phyloP scores from a whole-genome alignment of 2,329 filamentous ascomycete genomes.

The Endoconidiophora polonica region DNA sequence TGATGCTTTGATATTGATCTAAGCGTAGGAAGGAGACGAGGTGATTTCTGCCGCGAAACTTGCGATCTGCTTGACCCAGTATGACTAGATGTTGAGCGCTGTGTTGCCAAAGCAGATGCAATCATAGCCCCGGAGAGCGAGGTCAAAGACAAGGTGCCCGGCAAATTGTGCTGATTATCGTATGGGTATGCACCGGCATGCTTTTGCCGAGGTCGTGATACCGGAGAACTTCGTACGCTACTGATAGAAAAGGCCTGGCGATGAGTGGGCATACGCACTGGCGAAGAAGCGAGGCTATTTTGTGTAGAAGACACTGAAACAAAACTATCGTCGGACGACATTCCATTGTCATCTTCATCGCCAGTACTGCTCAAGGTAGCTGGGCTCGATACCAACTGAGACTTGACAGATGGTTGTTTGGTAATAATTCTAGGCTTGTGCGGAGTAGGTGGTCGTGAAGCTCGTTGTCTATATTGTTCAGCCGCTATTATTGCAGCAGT shows the following conservation, averaged over 20 bases:
- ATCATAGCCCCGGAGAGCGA: conserved; percentile 59
- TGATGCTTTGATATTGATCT: not conserved
- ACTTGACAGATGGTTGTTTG: conserved; percentile 12
- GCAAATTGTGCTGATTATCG: conserved; percentile 15
- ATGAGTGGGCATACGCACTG: conserved; percentile 18
- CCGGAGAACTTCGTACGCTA: conserved; percentile 6
- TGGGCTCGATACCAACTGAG: too few relatives aligned
- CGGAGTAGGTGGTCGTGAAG: conserved; percentile 8
- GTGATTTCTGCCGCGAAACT: not conserved
- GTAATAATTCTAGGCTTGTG: conserved; percentile 9
- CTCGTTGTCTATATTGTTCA: conserved; percentile 5
- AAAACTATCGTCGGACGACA: conserved; percentile 31
- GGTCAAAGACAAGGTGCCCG: conserved; percentile 33
- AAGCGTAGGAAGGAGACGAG: conserved; percentile 21
- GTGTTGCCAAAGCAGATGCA: conserved; percentile 54
- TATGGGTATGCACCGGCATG: not conserved
- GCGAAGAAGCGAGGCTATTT: conserved; percentile 15
- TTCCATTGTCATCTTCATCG: not conserved
- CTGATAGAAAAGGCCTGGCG: conserved; percentile 12
- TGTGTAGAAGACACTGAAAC: conserved; percentile 24
- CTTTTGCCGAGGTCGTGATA: conserved; percentile 12
- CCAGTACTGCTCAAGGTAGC: conserved; percentile 3
- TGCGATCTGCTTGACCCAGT: conserved; percentile 14
- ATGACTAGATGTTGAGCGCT: conserved; percentile 31
- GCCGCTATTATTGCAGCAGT: not conserved